Conservation (phyloP, 2,329 filamentous ascomycete genomes). For the Pyricularia sp. region DNA sequence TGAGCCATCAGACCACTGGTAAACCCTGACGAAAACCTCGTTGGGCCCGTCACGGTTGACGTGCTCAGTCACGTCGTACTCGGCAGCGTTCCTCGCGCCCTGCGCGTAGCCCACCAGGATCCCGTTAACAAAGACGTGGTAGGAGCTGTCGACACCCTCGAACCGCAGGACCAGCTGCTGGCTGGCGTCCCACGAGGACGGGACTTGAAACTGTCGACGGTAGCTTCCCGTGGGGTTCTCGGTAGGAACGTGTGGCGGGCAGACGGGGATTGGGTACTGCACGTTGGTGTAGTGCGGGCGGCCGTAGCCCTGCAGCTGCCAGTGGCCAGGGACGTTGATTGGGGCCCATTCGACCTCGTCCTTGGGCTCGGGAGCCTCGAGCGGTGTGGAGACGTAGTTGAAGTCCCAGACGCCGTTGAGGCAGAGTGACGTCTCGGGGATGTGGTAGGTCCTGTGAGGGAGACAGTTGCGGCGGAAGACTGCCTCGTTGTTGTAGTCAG, state of each 20-base stretch:
- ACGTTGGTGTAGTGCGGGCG: conserved; percentile 61
- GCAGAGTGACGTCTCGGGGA: conserved; percentile 36
- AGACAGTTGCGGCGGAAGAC: conserved; percentile 45
- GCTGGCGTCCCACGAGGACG: conserved; percentile 31
- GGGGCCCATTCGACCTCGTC: conserved; percentile 27
- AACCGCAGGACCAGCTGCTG: conserved; percentile 53
- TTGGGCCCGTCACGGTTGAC: conserved; percentile 35
- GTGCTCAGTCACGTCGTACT: conserved; percentile 54
- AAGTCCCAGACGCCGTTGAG: conserved; percentile 52
- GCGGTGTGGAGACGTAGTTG: conserved; percentile 34
- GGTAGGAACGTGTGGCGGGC: conserved; percentile 51
- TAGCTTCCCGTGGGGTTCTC: conserved; percentile 60
- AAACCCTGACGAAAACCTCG: conserved; percentile 53
- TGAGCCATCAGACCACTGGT: conserved; percentile 59
- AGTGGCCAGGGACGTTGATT: conserved; percentile 56
- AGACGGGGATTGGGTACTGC: conserved; percentile 55
- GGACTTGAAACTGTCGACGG: conserved; percentile 43
- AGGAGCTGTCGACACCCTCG: conserved; percentile 64
- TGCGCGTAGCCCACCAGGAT: conserved; percentile 57
- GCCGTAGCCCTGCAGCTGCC: conserved; percentile 62
- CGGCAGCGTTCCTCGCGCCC: conserved; percentile 57
- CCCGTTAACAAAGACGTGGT: conserved; percentile 61
- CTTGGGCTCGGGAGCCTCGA: conserved; percentile 31
- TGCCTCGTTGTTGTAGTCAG: conserved; percentile 40
- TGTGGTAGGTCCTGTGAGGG: conserved; percentile 40